Percentiles rank a stretch among this genome's conserved stretches.
Conservation (phyloP, 257 asterid genomes). For the Anisodus tanguticus region DNA sequence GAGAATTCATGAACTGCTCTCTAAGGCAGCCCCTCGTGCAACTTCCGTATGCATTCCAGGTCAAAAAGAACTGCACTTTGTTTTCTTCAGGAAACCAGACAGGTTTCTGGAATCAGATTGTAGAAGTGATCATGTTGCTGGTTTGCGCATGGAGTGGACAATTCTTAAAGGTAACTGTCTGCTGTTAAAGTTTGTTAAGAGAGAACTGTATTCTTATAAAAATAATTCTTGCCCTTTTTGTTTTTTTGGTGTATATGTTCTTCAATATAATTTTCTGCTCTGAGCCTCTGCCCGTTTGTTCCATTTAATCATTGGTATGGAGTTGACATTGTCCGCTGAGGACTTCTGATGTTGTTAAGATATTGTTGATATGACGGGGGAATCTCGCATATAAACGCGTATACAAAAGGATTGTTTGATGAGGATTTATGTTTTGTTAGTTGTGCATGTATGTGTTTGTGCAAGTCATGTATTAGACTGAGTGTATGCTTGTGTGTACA, state of each 20-base stretch:
- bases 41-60: constrained; percentile 40
- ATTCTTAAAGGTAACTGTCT: constrained; percentile 58
- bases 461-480: background rate
- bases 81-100: constrained; percentile 83
- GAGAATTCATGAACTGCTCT: constrained; percentile 84
- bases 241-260: background rate
- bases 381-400: background rate
- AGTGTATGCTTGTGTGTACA: background rate
- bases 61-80: constrained; percentile 83
- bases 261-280: constrained; percentile 5
- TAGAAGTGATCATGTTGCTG: constrained; percentile 59
- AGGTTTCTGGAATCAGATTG: constrained; percentile 63
- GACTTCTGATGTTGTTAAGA: background rate
- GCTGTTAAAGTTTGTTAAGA: background rate
- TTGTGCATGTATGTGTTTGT: background rate
- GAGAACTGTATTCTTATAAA: background rate
- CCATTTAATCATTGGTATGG: constrained; percentile 23
- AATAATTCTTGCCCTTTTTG: background rate
- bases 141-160: constrained; percentile 80
- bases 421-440: background rate
- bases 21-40: constrained; percentile 64
- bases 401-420: constrained; percentile 12
- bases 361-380: background rate
- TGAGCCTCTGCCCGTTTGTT: too few species aligned
- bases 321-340: background rate